A percentile compares a stretch with the other conserved stretches of the same genome.
Evolutionary conservation across 345 rosid genomes (phyloP).

Genomic region (Triadica sebifera): DNA sequence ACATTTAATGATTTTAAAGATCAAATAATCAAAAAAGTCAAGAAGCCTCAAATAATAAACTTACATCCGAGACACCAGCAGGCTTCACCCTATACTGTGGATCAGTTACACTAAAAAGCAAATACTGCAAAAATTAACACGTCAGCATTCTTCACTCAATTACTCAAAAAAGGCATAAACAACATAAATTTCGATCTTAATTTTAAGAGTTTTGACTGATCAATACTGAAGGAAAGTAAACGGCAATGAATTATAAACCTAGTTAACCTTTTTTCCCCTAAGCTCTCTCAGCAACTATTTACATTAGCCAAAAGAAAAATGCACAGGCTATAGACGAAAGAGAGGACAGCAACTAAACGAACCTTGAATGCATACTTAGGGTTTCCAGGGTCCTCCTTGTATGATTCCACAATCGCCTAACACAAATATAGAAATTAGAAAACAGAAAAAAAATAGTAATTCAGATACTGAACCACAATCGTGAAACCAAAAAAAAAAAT

Average conservation of each 20-base stretch:
- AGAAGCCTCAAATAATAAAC: constrained; percentile 24
- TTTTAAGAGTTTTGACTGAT: too few species aligned
- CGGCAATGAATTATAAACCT: background rate
- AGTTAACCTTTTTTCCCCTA: background rate
- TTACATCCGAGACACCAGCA: constrained; percentile 89
- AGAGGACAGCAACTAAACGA: constrained; percentile 8
- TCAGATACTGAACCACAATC: background rate
- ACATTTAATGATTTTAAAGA: background rate
- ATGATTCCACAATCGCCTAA: constrained; percentile 91
- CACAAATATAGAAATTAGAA: background rate
- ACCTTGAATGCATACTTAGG: constrained; percentile 91
- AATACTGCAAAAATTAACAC: constrained; percentile 53
- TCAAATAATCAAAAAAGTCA: constrained; percentile 1
- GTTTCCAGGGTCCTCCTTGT: constrained; percentile 86
- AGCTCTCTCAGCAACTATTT: background rate
- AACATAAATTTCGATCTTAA: background rate
- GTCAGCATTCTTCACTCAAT: constrained; percentile 7
- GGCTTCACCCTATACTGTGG: constrained; percentile 78
- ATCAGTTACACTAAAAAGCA: constrained; percentile 85
- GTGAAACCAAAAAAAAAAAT: background rate
- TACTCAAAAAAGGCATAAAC: background rate
- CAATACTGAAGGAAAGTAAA: background rate
- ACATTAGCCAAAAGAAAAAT: background rate
- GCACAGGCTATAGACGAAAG: background rate
- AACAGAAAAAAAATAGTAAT: background rate